Evolutionary conservation across 257 asterid genomes (phyloP), one percentile per base, ranked within the genome.

Genomic region (Ehretia macrophylla): DNA sequence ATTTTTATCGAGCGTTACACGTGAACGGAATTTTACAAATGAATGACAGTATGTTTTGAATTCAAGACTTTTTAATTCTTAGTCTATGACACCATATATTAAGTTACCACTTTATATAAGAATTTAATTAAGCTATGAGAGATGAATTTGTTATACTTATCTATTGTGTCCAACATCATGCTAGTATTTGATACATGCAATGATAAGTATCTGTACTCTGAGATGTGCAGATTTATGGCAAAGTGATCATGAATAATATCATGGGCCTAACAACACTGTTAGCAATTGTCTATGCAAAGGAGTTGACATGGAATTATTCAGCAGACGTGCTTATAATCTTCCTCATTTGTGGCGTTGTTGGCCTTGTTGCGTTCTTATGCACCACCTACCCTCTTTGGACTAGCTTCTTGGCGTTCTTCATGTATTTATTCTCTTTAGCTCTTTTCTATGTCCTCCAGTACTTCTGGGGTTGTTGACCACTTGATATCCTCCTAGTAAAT

Each of bases 211-310:
- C 35, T 27, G 6, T 27, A n/a, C 53, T 27, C 6, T 65, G 59
- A 61, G 39, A 19, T 20, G 11, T 49, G 10, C 75, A 79, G 85
- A 70, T 79, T 51, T 79, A 76, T 22, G 75, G 82, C 49, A 72
- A 76, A 62, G 79, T 77, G 76, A 62, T 59, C 5, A 72, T 68
- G 73, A 76, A 76, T 73, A 76, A 76, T 62, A 47, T 69, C 10
- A 65, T 68, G 76, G 82, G 82, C 35, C 40, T 68, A 61, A 16
- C 73, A 40, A 58, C 71, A 37, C 68, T 69, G 35, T 45, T 77
- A 42, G 74, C 62, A 50, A 67, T 72, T 42, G 74, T 72, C 17
- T 66, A 45, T 17, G 55, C 66, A 11, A 77, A 72, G 61, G 82
- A 63, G 23, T 58, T 77, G 67, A 37, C 49, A 27, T 77, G 82